Percentiles rank a stretch among this genome's conserved stretches.
Conservation (phyloP, 495 filamentous ascomycete species). For the Clohesyomyces aquaticus region DNA sequence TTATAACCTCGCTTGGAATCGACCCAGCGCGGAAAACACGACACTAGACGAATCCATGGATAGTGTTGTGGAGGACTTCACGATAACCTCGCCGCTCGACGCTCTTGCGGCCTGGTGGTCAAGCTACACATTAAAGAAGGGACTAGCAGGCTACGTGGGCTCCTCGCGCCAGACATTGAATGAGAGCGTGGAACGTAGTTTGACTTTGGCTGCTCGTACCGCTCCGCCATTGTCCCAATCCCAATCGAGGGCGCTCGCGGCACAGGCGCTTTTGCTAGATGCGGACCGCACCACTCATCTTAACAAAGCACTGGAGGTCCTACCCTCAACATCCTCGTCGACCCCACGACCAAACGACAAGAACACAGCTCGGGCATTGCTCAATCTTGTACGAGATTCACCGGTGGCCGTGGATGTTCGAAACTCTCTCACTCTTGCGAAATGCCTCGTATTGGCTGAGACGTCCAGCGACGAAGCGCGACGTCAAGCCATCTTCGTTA, state of each 20-base stretch:
- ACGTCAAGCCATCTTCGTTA: constrained; percentile 26
- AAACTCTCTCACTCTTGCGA: constrained; percentile 77
- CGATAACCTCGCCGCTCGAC: constrained; percentile 86
- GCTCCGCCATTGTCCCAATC: constrained; percentile 79
- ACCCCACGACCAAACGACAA: neutral
- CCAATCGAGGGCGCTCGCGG: constrained; percentile 76
- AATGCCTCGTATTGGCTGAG: constrained; percentile 73
- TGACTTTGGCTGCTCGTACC: constrained; percentile 70
- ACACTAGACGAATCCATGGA: constrained; percentile 73
- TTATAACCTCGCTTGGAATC: constrained; percentile 90
- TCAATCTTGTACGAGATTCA: constrained; percentile 41
- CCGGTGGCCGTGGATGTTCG: constrained; percentile 64
- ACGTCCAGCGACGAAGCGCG: constrained; percentile 43
- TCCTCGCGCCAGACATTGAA: constrained; percentile 37
- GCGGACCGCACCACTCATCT: constrained; percentile 60
- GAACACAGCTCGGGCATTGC: constrained; percentile 8
- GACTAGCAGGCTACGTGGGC: constrained; percentile 64
- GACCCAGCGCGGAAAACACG: constrained; percentile 67
- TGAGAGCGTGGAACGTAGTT: constrained; percentile 57
- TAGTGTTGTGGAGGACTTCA: constrained; percentile 80
- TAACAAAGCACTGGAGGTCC: constrained; percentile 55
- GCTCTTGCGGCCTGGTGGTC: constrained; percentile 92
- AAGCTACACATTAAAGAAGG: constrained; percentile 70
- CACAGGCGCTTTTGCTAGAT: constrained; percentile 63
- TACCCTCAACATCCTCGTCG: constrained; percentile 54